Evolutionary conservation across 2,329 filamentous ascomycete species (phyloP).

Genomic region (Clarireedia monteithiana): DNA sequence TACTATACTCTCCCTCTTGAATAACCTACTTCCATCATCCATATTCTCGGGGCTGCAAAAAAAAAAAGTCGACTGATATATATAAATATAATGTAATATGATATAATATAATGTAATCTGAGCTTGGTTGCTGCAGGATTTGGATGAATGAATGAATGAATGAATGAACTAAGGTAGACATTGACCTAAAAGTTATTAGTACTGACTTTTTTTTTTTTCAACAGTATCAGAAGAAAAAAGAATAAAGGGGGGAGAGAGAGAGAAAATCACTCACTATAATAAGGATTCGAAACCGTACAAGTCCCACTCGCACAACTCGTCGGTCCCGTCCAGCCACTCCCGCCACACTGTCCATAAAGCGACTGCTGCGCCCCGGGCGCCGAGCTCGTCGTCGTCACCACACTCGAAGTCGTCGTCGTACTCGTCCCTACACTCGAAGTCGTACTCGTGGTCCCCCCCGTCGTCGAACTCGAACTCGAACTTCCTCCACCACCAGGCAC

Average conservation of each 20-base stretch:
- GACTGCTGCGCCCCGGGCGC: not conserved
- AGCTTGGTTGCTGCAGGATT: too few species aligned
- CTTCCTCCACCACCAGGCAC: not conserved
- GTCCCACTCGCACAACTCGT: constrained; percentile 16
- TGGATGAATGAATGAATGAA: too few species aligned
- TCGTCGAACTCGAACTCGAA: not conserved
- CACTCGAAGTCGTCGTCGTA: not conserved
- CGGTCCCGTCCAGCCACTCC: constrained; percentile 15
- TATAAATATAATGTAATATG: too few species aligned
- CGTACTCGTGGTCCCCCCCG: not conserved
- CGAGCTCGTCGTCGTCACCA: not conserved
- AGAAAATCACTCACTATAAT: constrained; percentile 13
- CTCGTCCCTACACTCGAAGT: not conserved
- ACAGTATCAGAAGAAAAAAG: too few species aligned
- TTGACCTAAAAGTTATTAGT: too few species aligned
- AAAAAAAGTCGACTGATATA: too few species aligned
- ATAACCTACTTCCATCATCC: too few species aligned
- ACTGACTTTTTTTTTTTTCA: too few species aligned
- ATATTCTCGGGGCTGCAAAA: too few species aligned
- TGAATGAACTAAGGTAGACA: too few species aligned
- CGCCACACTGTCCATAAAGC: constrained; percentile 20
- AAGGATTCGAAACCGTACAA: constrained; percentile 13
- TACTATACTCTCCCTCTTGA: too few species aligned
- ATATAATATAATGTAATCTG: too few species aligned
- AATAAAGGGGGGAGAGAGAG: not conserved